Conservation (phyloP, 306 rosid genomes). For the Cajanus cajan region DNA sequence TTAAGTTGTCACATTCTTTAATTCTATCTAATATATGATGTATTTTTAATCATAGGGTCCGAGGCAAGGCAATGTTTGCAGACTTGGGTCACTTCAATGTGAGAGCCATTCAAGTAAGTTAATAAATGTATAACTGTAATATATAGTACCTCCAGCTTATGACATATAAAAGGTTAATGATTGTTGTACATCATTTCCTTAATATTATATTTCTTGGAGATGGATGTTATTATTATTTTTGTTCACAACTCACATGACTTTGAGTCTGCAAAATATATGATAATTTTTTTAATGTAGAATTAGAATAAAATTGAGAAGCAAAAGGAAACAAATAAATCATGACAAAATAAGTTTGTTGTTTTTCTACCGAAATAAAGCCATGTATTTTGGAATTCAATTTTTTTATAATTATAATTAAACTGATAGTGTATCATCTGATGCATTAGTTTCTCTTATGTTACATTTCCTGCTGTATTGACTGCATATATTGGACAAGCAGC, state of each 20-base stretch:
- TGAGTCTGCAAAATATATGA: no score
- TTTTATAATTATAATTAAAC: neutral
- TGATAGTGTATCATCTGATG: neutral
- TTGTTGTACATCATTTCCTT: neutral
- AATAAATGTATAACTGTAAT: no score
- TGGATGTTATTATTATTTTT: neutral
- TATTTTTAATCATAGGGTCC: no score
- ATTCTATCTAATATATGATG: no score
- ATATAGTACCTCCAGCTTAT: no score
- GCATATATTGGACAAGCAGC: conserved; percentile 44
- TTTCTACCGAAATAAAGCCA: neutral
- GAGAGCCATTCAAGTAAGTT: no score
- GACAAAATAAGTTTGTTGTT: neutral
- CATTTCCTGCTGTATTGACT: conserved; percentile 27
- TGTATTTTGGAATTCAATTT: neutral
- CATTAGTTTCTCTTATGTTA: conserved; percentile 36
- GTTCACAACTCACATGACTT: neutral
- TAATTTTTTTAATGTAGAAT: no score
- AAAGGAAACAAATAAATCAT: neutral
- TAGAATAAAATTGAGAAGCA: neutral
- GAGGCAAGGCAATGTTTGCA: no score
- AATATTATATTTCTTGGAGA: neutral
- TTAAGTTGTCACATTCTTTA: no score
- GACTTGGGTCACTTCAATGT: no score
- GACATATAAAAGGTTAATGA: neutral